Conservation (phyloP, 2,329 filamentous ascomycete genomes). For the Helotiales sp. region DNA sequence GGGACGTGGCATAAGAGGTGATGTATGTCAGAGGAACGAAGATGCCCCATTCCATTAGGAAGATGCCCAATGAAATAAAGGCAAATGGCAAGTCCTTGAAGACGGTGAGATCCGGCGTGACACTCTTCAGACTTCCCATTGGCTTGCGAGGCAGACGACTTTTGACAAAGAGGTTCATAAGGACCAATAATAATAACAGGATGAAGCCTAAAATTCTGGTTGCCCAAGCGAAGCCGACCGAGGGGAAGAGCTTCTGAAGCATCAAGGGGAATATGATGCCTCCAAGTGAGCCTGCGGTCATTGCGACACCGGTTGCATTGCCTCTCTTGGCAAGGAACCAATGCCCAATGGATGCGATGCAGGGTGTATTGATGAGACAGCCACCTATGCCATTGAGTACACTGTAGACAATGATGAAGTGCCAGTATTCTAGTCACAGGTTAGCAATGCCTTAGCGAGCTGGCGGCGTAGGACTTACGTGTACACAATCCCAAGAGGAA, state of each 20-base stretch:
- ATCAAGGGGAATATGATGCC: slow-evolving; percentile 54
- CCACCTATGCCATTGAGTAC: slow-evolving; percentile 63
- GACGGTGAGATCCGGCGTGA: slow-evolving; percentile 62
- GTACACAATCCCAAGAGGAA: slow-evolving; percentile 61
- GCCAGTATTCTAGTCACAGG: slow-evolving; percentile 55
- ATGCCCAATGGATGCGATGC: slow-evolving; percentile 63
- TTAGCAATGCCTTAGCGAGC: neutral
- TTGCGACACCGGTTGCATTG: slow-evolving; percentile 66
- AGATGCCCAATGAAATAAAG: slow-evolving; percentile 66
- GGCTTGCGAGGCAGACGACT: slow-evolving; percentile 64
- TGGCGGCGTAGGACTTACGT: slow-evolving; percentile 33
- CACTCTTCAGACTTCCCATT: slow-evolving; percentile 40
- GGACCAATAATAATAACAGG: slow-evolving; percentile 28
- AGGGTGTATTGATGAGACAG: slow-evolving; percentile 65
- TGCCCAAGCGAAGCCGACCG: slow-evolving; percentile 36
- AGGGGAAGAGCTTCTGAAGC: slow-evolving; percentile 37
- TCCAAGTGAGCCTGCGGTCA: slow-evolving; percentile 60
- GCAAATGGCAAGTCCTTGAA: slow-evolving; percentile 64
- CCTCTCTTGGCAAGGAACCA: slow-evolving; percentile 63
- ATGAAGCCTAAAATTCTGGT: slow-evolving; percentile 36
- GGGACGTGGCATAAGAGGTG: slow-evolving; percentile 69
- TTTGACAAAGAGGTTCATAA: slow-evolving; percentile 37
- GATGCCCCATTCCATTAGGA: slow-evolving; percentile 73
- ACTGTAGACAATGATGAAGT: slow-evolving; percentile 67
- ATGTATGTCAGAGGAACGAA: slow-evolving; percentile 85